A percentile compares a stretch with the other conserved stretches of the same genome.
Evolutionary conservation across 1,284 basidiomycete species (phyloP).

Genomic region (Heterobasidion annosum): DNA sequence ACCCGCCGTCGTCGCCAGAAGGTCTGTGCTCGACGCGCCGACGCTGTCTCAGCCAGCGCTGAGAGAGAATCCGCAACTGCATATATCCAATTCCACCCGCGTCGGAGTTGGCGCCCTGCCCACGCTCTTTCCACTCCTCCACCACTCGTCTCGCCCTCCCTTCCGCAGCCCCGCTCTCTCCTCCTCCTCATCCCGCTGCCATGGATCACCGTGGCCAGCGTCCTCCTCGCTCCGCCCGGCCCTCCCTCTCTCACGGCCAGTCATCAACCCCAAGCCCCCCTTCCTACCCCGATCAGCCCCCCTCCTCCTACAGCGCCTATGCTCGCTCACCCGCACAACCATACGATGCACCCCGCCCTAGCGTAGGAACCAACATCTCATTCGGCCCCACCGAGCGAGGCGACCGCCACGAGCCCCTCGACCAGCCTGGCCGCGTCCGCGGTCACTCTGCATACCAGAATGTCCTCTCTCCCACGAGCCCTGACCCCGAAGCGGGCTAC

Average conservation of each 20-base stretch:
- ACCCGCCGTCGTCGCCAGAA: too few relatives aligned
- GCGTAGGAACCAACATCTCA: constrained; percentile 37
- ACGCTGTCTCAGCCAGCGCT: too few relatives aligned
- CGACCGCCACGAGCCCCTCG: constrained; percentile 48
- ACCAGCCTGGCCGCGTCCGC: constrained; percentile 36
- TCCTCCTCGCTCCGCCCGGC: constrained; percentile 29
- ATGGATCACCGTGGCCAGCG: constrained; percentile 28
- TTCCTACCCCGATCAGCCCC: constrained; percentile 22
- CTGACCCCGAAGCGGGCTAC: constrained; percentile 35
- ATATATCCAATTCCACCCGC: neutral
- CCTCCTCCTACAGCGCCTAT: constrained; percentile 16
- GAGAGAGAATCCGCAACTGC: too few relatives aligned
- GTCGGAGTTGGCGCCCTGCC: neutral
- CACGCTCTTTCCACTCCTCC: neutral
- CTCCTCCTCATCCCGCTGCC: constrained; percentile 1
- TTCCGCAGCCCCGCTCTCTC: neutral
- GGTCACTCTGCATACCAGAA: constrained; percentile 48
- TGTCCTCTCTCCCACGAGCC: constrained; percentile 29
- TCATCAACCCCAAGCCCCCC: constrained; percentile 13
- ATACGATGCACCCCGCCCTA: constrained; percentile 22
- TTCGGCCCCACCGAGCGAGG: constrained; percentile 62
- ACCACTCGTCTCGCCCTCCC: neutral
- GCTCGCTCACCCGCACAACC: constrained; percentile 14
- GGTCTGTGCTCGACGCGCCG: too few relatives aligned
- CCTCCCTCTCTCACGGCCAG: constrained; percentile 18